A percentile compares a stretch with the other conserved stretches of the same genome.
phyloP scores from a whole-genome alignment of 352 stramenopile genomes.

The Albugo candida region DNA sequence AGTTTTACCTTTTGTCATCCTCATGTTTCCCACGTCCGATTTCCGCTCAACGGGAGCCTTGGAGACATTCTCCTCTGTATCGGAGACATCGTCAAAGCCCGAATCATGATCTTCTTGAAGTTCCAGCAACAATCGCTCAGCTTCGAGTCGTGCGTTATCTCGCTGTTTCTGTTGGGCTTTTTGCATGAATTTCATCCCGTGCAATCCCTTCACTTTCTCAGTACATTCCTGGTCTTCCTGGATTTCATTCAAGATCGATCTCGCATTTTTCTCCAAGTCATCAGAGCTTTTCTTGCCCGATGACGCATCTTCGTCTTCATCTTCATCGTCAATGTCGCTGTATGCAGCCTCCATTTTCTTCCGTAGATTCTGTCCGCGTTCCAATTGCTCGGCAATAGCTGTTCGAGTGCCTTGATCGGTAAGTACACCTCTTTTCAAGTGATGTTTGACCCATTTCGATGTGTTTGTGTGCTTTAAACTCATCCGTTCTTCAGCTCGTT shows the following conservation, averaged over 20 bases:
- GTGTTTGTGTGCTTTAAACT: slow-evolving; percentile 97
- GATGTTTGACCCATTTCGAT: slow-evolving; percentile 92
- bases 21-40: slow-evolving; percentile 36
- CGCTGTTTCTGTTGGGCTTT: slow-evolving; percentile 89
- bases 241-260: slow-evolving; percentile 57
- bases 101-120: slow-evolving; percentile 51
- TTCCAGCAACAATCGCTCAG: slow-evolving; percentile 85
- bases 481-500: slow-evolving; percentile 92
- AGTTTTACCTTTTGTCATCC: slow-evolving; percentile 50
- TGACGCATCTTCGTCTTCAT: too few relatives aligned
- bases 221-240: slow-evolving; percentile 26
- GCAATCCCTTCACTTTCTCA: slow-evolving; percentile 45
- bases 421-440: slow-evolving; percentile 81
- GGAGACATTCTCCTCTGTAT: slow-evolving; percentile 34
- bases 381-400: slow-evolving; percentile 78
- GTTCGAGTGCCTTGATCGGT: slow-evolving; percentile 83
- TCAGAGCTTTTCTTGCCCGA: too few relatives aligned
- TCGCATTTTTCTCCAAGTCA: slow-evolving; percentile 55
- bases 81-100: slow-evolving; percentile 41
- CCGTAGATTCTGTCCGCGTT: slow-evolving; percentile 82
- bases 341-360: slow-evolving; percentile 79
- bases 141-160: slow-evolving; percentile 81
- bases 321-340: slow-evolving; percentile 27
- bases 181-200: slow-evolving; percentile 98
- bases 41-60: slow-evolving; percentile 28